Percentiles rank a stretch among this genome's conserved stretches.
These are phyloP conservation scores for Quercus tomentella DNA, from an alignment of 331 rosid species.

Conservation along the genomic window DNA sequence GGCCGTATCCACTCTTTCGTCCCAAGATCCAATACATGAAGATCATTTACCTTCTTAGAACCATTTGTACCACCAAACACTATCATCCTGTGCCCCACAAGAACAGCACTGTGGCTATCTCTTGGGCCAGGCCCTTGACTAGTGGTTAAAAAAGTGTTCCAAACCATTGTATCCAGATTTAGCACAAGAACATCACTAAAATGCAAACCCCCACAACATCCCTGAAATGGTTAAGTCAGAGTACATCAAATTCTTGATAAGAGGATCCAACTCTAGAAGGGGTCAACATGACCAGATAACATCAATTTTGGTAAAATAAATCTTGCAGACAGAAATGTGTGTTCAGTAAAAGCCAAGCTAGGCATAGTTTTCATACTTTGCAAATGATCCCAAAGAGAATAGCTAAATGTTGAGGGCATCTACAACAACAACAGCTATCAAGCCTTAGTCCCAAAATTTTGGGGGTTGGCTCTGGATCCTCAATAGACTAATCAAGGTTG, in stretches of 20 bases:
- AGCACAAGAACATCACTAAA: constrained; percentile 76
- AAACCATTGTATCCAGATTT: constrained; percentile 66
- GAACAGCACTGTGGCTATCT: constrained; percentile 85
- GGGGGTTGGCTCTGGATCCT: too few relatives aligned
- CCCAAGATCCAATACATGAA: constrained; percentile 60
- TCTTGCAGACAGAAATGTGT: neutral
- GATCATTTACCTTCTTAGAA: constrained; percentile 77
- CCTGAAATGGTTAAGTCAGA: constrained; percentile 43
- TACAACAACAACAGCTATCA: too few relatives aligned
- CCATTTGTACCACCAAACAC: constrained; percentile 99
- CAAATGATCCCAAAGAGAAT: neutral
- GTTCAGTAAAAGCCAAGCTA: neutral
- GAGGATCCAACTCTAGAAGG: neutral
- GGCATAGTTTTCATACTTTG: neutral
- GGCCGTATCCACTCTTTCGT: constrained; percentile 71
- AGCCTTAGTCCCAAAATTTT: too few relatives aligned
- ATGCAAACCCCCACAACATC: constrained; percentile 94
- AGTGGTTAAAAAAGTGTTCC: constrained; percentile 62
- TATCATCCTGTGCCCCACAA: constrained; percentile 67
- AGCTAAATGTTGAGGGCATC: neutral
- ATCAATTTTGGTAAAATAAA: neutral
- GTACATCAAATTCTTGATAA: neutral
- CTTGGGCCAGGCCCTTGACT: constrained; percentile 92
- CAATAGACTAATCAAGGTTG: too few relatives aligned
- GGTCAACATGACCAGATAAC: neutral